phyloP scores from a whole-genome alignment of 257 asterid genomes.

The Solanum neorickii region DNA sequence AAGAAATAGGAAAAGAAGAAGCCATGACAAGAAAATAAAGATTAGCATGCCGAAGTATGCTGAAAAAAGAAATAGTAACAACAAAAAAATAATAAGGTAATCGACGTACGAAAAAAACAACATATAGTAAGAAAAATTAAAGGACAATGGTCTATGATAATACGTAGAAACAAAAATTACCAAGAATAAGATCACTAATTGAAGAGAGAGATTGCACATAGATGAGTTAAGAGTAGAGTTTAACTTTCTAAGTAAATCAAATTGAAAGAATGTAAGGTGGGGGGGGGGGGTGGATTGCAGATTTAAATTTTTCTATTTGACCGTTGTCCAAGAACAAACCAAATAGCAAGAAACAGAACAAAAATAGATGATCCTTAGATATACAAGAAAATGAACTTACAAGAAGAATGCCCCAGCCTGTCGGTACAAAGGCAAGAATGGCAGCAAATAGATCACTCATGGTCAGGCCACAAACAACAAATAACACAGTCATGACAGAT shows the following conservation, averaged over 20 bases:
- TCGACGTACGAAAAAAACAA: neutral
- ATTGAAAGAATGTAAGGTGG: neutral
- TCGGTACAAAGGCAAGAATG: constrained; percentile 86
- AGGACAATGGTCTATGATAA: neutral
- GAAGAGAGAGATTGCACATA: neutral
- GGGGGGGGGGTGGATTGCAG: neutral
- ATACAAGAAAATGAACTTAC: constrained; percentile 23
- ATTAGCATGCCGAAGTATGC: neutral
- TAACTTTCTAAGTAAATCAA: neutral
- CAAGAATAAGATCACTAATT: neutral
- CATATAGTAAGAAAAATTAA: neutral
- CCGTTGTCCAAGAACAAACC: neutral
- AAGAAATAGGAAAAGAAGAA: neutral
- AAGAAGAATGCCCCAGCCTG: constrained; percentile 95
- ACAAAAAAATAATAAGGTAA: neutral
- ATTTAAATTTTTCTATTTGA: neutral
- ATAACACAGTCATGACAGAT: constrained; percentile 87
- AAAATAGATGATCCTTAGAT: neutral
- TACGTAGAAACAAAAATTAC: neutral
- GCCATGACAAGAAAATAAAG: neutral
- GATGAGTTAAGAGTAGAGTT: neutral
- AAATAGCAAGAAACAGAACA: neutral
- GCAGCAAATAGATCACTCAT: constrained; percentile 76
- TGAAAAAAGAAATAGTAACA: neutral
- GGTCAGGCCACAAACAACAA: constrained; percentile 66